Conservation (phyloP, 139 green algal genomes). For the Trebouxia sp. region DNA sequence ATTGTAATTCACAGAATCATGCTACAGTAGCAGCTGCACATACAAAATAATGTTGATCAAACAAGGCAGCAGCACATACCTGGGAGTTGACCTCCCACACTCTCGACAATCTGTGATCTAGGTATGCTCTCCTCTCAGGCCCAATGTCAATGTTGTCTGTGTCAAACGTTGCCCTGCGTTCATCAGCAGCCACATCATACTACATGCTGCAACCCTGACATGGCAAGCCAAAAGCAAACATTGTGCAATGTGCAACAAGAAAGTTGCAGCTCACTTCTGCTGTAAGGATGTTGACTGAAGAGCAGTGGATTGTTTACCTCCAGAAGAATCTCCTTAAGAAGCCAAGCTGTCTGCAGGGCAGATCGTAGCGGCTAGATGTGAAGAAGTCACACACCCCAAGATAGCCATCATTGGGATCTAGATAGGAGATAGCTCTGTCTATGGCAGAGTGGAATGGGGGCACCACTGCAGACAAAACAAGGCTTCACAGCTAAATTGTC, state of each 20-base stretch:
- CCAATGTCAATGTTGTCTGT: slow-evolving; percentile 97
- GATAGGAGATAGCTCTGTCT: slow-evolving; percentile 83
- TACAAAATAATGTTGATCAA: too few relatives aligned
- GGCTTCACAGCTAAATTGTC: not conserved
- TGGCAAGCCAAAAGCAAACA: too few relatives aligned
- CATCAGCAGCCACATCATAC: not conserved
- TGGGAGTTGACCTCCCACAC: slow-evolving; percentile 90
- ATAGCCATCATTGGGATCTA: slow-evolving; percentile 78
- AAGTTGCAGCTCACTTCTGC: too few relatives aligned
- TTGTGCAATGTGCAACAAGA: too few relatives aligned
- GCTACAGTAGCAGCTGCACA: not conserved
- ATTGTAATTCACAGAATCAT: not conserved
- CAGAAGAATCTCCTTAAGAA: slow-evolving; percentile 93
- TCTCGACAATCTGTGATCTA: slow-evolving; percentile 87
- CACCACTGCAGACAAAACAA: slow-evolving; percentile 86
- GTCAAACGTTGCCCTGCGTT: slow-evolving; percentile 80
- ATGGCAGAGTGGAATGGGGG: slow-evolving; percentile 93
- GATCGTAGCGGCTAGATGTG: slow-evolving; percentile 88
- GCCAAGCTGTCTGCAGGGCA: slow-evolving; percentile 89
- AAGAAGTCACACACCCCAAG: slow-evolving; percentile 95
- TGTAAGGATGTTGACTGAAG: not conserved
- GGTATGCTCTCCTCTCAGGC: slow-evolving; percentile 89
- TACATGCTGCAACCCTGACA: too few relatives aligned
- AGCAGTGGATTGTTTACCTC: slow-evolving; percentile 56
- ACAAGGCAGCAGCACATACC: slow-evolving; percentile 26